A percentile compares a stretch with the other conserved stretches of the same genome.
These are phyloP conservation scores for Penicillium pancosmium DNA, from an alignment of 495 filamentous ascomycete genomes.

Conservation along the genomic window DNA sequence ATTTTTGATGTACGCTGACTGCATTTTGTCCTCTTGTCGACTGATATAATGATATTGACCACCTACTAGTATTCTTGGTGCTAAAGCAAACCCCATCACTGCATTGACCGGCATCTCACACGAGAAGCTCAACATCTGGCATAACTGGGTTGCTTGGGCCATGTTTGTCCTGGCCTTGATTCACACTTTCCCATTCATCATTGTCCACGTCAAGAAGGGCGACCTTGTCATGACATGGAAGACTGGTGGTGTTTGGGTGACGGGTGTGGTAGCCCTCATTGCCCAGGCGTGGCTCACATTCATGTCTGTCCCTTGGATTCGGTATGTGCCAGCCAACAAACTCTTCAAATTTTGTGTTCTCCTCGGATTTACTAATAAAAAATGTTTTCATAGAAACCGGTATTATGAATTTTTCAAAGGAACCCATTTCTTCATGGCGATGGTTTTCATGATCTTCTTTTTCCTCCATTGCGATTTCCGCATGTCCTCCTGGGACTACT, in stretches of 20 bases:
- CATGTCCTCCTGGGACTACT: slow-evolving; percentile 58
- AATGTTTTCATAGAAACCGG: slow-evolving; percentile 41
- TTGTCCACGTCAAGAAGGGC: slow-evolving; percentile 50
- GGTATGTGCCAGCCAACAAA: slow-evolving; percentile 34
- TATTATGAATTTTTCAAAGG: slow-evolving; percentile 65
- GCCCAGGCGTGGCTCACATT: slow-evolving; percentile 58
- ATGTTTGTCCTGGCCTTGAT: slow-evolving; percentile 56
- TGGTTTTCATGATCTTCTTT: slow-evolving; percentile 59
- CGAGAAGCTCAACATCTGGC: slow-evolving; percentile 57
- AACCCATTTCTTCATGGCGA: slow-evolving; percentile 53
- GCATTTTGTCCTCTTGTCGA: slow-evolving; percentile 22
- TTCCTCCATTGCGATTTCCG: slow-evolving; percentile 61
- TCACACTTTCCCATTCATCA: slow-evolving; percentile 62
- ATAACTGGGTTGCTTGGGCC: slow-evolving; percentile 56
- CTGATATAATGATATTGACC: neutral
- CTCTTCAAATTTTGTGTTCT: neutral
- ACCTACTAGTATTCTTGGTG: slow-evolving; percentile 24
- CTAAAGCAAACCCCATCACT: slow-evolving; percentile 49
- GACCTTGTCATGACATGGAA: slow-evolving; percentile 54
- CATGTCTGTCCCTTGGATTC: slow-evolving; percentile 50
- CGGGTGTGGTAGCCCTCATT: slow-evolving; percentile 57
- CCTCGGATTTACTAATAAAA: neutral
- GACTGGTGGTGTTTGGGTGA: slow-evolving; percentile 53
- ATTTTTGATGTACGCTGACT: slow-evolving; percentile 45
- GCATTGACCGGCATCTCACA: slow-evolving; percentile 56